These are phyloP conservation scores for Stipa capillata DNA, from an alignment of 176 grass and related monocot species.

Conservation along the genomic window DNA sequence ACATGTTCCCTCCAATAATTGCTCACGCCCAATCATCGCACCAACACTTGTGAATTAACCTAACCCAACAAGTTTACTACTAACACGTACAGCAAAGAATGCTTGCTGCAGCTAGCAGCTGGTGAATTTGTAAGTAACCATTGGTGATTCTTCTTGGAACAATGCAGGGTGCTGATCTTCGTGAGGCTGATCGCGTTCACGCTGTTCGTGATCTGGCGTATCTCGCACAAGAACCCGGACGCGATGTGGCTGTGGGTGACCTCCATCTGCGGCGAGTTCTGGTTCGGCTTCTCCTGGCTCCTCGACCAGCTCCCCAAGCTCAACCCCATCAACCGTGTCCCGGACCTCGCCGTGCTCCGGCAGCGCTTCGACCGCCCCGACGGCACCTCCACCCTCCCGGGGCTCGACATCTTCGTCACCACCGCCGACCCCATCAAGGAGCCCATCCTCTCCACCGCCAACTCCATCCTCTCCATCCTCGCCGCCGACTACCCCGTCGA, in stretches of 20 bases:
- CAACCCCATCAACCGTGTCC: constrained; percentile 74
- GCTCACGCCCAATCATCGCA: not conserved
- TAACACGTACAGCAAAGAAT: too few relatives aligned
- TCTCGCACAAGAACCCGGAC: constrained; percentile 68
- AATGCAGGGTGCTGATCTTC: constrained; percentile 68
- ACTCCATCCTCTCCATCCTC: constrained; percentile 92
- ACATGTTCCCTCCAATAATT: constrained; percentile 6
- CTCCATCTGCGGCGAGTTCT: constrained; percentile 79
- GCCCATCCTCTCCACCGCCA: constrained; percentile 73
- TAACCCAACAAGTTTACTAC: not conserved
- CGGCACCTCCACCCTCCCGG: constrained; percentile 56
- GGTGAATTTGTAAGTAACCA: not conserved
- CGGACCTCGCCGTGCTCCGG: constrained; percentile 50
- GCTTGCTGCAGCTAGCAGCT: not conserved
- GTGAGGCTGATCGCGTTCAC: constrained; percentile 52
- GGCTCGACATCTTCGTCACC: constrained; percentile 80
- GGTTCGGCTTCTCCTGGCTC: constrained; percentile 92
- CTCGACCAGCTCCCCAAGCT: constrained; percentile 88
- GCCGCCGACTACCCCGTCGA: constrained; percentile 82
- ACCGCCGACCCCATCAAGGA: constrained; percentile 87
- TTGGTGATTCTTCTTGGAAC: not conserved
- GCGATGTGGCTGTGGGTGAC: constrained; percentile 96
- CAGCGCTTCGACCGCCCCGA: constrained; percentile 67
- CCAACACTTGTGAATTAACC: not conserved
- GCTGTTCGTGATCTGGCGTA: constrained; percentile 77